Evolutionary conservation across 2,329 filamentous ascomycete genomes (phyloP).

Genomic region (Fusarium mangiferae): DNA sequence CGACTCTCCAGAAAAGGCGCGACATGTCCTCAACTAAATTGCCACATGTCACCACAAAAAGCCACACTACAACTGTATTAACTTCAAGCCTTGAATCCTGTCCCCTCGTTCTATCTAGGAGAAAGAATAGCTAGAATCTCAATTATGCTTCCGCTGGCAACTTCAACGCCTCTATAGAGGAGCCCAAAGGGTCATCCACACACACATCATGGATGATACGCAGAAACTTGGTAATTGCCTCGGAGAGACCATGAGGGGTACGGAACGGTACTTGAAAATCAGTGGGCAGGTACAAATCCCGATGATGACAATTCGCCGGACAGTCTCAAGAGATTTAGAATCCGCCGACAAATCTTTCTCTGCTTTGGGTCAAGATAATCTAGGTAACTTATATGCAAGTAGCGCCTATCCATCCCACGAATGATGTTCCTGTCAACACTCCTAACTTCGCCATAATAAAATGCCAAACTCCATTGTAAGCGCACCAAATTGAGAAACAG

Average conservation of each 20-base stretch:
- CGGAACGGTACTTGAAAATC: not conserved
- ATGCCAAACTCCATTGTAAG: conserved; percentile 18
- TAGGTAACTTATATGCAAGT: conserved; percentile 12
- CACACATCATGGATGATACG: not conserved
- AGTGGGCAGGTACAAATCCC: not conserved
- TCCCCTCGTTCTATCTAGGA: not conserved
- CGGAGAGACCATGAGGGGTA: too few relatives aligned
- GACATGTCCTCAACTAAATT: not conserved
- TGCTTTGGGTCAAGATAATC: conserved; percentile 4
- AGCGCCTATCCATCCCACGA: conserved; percentile 20
- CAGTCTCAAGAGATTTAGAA: not conserved
- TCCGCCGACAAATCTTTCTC: not conserved
- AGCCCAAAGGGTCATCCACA: not conserved
- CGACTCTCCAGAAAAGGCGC: not conserved
- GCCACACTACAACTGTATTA: not conserved
- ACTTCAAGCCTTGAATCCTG: not conserved
- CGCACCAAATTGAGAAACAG: conserved; percentile 25
- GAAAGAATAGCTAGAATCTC: not conserved
- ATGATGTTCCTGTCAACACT: conserved; percentile 36
- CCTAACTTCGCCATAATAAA: conserved; percentile 31
- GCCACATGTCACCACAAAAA: not conserved
- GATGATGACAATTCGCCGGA: not conserved
- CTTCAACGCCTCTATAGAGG: not conserved
- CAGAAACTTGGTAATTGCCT: not conserved
- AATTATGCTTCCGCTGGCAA: not conserved